Base-by-base conservation (phyloP, 2,329 filamentous ascomycete species). In the Simplicillium aogashimaense region DNA sequence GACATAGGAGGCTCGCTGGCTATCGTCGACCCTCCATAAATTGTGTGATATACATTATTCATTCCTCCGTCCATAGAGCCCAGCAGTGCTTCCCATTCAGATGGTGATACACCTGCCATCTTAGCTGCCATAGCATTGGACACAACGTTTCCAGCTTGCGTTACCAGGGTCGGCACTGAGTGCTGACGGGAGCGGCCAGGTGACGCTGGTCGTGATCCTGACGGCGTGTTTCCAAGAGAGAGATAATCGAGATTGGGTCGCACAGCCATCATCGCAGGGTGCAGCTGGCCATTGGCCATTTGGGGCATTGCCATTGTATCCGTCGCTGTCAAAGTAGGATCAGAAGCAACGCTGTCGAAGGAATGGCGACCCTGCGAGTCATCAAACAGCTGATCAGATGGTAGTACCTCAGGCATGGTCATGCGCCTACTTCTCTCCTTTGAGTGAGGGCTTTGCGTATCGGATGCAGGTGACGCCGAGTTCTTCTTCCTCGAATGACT, bases 41-140 rank as follows among this genome's bases (percentile, higher is more conserved):
- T 86, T 32, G 81, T 81, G 53, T 87, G 82, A 58, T 86, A 92
- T n/a, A 94, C 82, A 53, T 90, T 94, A 40, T 81, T 77, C 47
- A 82, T 74, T 1, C 86, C 86, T 29, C 80, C 80, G 50, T 94
- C 87, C 57, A 94, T 78, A 16, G 81, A 82, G 4, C 83, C 81
- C 2, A 94, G 70, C 1, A 94, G 70, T 2, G 81, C 78, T 57
- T 94, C 87, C 88, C 87, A 94, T 50, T 92, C 86, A 0, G 78
- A 69, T 8, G 79, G 65, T 1, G 78, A 78, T 11, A 81, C 70
- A 13, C 61, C 63, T 46, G 52, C 48, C 31, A 61, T 49, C 49
- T 70, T 66, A 30, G 38, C 47, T 3, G 31, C 36, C 6, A 38
- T 32, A 3, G 34, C 46, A 44, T 49, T 29, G 38, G 40, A 38